Conservation (phyloP, 805 yeast species). For the Scheffersomyces coipomensis region DNA sequence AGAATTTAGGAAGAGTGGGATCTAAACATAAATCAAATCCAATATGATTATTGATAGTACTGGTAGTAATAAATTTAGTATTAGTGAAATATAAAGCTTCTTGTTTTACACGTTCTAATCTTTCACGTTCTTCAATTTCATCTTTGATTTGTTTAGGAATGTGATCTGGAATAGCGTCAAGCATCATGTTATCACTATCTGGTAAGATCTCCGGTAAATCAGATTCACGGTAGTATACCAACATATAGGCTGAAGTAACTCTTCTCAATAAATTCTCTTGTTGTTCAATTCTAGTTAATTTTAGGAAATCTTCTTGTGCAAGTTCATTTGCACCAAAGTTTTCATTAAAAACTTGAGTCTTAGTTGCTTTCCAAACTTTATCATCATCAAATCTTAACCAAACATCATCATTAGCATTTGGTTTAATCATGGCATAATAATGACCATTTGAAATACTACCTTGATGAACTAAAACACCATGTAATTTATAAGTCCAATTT, state of each 20-base stretch:
- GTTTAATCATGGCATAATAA: constrained; percentile 91
- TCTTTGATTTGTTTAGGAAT: constrained; percentile 62
- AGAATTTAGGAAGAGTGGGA: constrained; percentile 42
- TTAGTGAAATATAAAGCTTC: constrained; percentile 52
- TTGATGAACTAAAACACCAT: constrained; percentile 93
- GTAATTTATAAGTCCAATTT: constrained; percentile 77
- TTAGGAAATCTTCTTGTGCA: constrained; percentile 45
- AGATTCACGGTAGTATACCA: constrained; percentile 79
- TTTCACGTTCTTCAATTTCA: constrained; percentile 60
- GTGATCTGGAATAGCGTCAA: constrained; percentile 52
- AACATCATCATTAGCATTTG: constrained; percentile 53
- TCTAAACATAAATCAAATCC: constrained; percentile 81
- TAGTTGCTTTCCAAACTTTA: constrained; percentile 83
- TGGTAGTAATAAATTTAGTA: constrained; percentile 54
- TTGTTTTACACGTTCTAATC: constrained; percentile 57
- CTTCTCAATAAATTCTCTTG: constrained; percentile 65
- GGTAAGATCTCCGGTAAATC: constrained; percentile 58
- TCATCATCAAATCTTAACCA: constrained; percentile 98
- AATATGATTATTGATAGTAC: constrained; percentile 55
- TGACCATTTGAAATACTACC: constrained; percentile 97
- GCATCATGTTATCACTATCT: constrained; percentile 48
- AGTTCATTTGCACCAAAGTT: constrained; percentile 82
- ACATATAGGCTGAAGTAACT: constrained; percentile 95
- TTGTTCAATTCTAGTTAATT: constrained; percentile 57
- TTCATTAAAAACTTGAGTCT: constrained; percentile 83